Conservation (phyloP, 2,329 filamentous ascomycete genomes). For the Colletotrichum euphorbiae region DNA sequence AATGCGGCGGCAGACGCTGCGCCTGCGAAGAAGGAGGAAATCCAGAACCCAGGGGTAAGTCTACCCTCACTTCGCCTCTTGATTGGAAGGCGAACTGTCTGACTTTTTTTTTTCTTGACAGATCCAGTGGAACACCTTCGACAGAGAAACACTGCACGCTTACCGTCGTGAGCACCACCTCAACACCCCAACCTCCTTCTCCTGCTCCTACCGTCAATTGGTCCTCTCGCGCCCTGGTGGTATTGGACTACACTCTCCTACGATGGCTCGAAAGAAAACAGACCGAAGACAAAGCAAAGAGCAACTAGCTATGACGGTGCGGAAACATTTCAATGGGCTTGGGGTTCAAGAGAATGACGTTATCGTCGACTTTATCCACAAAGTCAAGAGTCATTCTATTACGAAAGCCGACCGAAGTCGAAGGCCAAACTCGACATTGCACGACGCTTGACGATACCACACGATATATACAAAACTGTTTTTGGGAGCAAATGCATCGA, state of each 20-base stretch:
- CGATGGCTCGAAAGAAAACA: constrained; percentile 75
- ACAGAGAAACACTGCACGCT: constrained; percentile 75
- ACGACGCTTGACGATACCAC: constrained; percentile 31
- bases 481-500: constrained; percentile 14
- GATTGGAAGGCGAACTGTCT: constrained; percentile 22
- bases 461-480: constrained; percentile 7
- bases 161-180: constrained; percentile 82
- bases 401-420: constrained; percentile 35
- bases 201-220: constrained; percentile 70
- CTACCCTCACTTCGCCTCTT: constrained; percentile 16
- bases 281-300: constrained; percentile 77
- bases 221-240: constrained; percentile 70
- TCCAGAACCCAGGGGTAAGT: constrained; percentile 35
- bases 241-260: constrained; percentile 79
- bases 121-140: constrained; percentile 76
- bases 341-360: constrained; percentile 86
- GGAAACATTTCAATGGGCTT: constrained; percentile 86
- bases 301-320: constrained; percentile 76
- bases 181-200: constrained; percentile 77
- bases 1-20: constrained; percentile 45
- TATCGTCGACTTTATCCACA: constrained; percentile 83
- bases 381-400: constrained; percentile 55
- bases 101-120: constrained; percentile 44
- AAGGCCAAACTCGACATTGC: constrained; percentile 26
- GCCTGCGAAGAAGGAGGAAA: constrained; percentile 34